These are phyloP conservation scores for Tillandsia fasciculata DNA, from an alignment of 176 grass and related monocot species.

Conservation along the genomic window DNA sequence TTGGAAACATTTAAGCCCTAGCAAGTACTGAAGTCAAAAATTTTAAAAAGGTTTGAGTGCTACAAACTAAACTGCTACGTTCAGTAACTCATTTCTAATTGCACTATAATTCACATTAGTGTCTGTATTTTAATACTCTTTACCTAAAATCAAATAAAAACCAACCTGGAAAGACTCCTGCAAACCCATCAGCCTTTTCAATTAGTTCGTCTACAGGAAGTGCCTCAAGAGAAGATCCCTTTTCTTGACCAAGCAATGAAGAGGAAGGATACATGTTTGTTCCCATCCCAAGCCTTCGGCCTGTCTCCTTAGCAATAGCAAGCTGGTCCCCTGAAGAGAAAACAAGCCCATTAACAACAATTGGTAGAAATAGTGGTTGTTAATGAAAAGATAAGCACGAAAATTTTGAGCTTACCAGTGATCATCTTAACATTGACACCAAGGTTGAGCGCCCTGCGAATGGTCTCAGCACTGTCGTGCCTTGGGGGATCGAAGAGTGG, in stretches of 20 bases:
- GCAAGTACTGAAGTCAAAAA: too few species aligned
- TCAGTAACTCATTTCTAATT: too few species aligned
- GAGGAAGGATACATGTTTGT: slow-evolving; percentile 32
- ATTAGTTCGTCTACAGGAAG: slow-evolving; percentile 26
- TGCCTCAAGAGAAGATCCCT: slow-evolving; percentile 4
- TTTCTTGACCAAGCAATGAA: slow-evolving; percentile 22
- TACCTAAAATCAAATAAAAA: background rate
- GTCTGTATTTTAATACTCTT: too few species aligned
- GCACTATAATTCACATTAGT: too few species aligned
- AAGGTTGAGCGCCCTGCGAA: slow-evolving; percentile 23
- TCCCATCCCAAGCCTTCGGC: slow-evolving; percentile 27
- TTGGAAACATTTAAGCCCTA: too few species aligned
- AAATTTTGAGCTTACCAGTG: slow-evolving; percentile 2
- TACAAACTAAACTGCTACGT: too few species aligned
- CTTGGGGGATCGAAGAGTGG: slow-evolving; percentile 26
- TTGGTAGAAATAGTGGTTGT: background rate
- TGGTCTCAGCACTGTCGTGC: slow-evolving; percentile 27
- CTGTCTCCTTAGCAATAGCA: slow-evolving; percentile 26
- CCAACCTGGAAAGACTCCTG: slow-evolving; percentile 26
- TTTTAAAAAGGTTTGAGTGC: too few species aligned
- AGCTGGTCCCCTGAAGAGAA: slow-evolving; percentile 18
- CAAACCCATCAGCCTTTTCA: slow-evolving; percentile 27
- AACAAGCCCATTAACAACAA: background rate
- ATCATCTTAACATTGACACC: slow-evolving; percentile 32
- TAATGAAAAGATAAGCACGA: background rate